A percentile compares a stretch with the other conserved stretches of the same genome.
Evolutionary conservation across 352 stramenopile species (phyloP).

Genomic region (Blastocystis sp.): DNA sequence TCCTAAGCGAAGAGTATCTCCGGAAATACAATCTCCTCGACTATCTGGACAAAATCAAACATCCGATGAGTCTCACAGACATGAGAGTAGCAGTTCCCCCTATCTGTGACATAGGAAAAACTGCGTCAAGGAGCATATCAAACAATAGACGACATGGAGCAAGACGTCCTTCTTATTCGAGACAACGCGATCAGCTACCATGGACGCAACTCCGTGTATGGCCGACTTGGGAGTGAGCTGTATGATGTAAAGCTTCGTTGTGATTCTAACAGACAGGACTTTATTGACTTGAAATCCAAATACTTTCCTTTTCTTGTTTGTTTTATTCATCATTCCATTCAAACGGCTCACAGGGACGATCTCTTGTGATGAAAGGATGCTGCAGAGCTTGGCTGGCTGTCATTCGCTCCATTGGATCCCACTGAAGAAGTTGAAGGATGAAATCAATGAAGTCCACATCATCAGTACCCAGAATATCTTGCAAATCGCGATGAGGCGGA

Average conservation of each 20-base stretch:
- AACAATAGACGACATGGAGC: constrained; percentile 26
- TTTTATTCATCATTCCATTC: not conserved
- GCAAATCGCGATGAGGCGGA: not conserved
- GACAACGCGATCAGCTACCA: constrained; percentile 18
- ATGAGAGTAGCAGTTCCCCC: not conserved
- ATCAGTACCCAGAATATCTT: constrained; percentile 8
- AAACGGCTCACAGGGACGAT: not conserved
- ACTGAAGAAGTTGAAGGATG: constrained; percentile 74
- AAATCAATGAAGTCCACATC: constrained; percentile 69
- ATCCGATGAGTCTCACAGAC: constrained; percentile 53
- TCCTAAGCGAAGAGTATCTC: not conserved
- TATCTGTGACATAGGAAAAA: not conserved
- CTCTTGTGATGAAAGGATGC: constrained; percentile 67
- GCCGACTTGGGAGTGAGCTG: not conserved
- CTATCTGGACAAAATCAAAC: not conserved
- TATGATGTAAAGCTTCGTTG: constrained; percentile 7
- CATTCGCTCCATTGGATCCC: constrained; percentile 78
- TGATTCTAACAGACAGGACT: not conserved
- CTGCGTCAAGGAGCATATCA: not conserved
- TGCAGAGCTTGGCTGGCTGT: constrained; percentile 76
- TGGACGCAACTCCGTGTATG: not conserved
- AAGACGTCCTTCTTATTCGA: constrained; percentile 6
- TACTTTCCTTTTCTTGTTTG: not conserved
- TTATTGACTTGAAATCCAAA: not conserved
- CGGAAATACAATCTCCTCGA: constrained; percentile 14